These are phyloP conservation scores for Penicillium bialowiezense DNA, from an alignment of 495 filamentous ascomycete species.

Conservation along the genomic window DNA sequence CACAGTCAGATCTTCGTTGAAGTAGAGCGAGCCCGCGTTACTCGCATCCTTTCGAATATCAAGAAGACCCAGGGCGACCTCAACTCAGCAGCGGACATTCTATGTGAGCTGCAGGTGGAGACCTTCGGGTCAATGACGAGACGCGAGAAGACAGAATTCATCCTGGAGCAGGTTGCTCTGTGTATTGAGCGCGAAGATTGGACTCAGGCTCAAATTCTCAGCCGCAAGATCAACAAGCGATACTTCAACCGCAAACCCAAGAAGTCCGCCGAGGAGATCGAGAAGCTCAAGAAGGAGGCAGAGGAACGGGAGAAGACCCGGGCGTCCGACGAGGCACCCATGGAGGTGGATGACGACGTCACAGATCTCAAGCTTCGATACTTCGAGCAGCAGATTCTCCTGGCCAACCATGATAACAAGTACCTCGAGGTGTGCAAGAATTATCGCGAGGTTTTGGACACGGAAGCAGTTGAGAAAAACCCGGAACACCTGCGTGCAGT, in stretches of 20 bases:
- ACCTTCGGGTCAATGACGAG: slow-evolving; percentile 98
- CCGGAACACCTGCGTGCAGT: slow-evolving; percentile 79
- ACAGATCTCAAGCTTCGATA: slow-evolving; percentile 94
- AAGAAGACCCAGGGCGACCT: slow-evolving; percentile 93
- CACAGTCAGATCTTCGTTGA: slow-evolving; percentile 84
- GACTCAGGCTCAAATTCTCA: slow-evolving; percentile 91
- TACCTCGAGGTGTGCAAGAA: slow-evolving; percentile 97
- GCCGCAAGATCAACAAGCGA: slow-evolving; percentile 91
- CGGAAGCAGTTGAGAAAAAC: slow-evolving; percentile 88
- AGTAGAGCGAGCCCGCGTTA: slow-evolving; percentile 94
- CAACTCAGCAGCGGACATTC: slow-evolving; percentile 81
- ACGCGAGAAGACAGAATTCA: slow-evolving; percentile 97
- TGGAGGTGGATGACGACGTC: slow-evolving; percentile 81
- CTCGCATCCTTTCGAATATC: slow-evolving; percentile 91
- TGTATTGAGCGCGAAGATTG: slow-evolving; percentile 96
- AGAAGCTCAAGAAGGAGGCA: slow-evolving; percentile 82
- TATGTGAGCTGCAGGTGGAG: slow-evolving; percentile 97
- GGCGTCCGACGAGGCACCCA: slow-evolving; percentile 65
- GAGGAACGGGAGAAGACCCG: slow-evolving; percentile 76
- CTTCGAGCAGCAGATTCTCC: slow-evolving; percentile 92
- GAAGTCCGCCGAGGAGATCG: slow-evolving; percentile 80
- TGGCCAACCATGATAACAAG: slow-evolving; percentile 94
- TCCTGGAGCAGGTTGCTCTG: slow-evolving; percentile 88
- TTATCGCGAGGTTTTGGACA: slow-evolving; percentile 93
- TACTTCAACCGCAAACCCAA: slow-evolving; percentile 88